These are phyloP conservation scores for Pyrenula massariospora DNA, from an alignment of 495 filamentous ascomycete genomes.

Conservation along the genomic window DNA sequence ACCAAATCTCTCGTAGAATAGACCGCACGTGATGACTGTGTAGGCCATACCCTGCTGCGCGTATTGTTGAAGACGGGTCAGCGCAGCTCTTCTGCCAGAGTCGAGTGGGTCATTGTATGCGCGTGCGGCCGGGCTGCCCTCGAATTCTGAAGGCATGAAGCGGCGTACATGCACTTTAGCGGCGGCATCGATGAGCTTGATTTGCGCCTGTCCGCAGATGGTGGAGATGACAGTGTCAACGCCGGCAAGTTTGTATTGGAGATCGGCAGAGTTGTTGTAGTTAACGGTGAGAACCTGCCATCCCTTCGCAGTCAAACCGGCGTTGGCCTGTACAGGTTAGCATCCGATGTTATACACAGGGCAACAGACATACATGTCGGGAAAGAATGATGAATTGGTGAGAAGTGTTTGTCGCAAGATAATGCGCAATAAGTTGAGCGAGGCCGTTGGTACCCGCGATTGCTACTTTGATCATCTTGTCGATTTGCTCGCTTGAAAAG, in stretches of 20 bases:
- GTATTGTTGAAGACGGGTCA: constrained; percentile 41
- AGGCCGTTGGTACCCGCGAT: constrained; percentile 62
- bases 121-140: constrained; percentile 39
- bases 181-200: constrained; percentile 63
- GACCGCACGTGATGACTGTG: constrained; percentile 58
- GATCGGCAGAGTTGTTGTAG: constrained; percentile 42
- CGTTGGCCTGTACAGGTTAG: constrained; percentile 11
- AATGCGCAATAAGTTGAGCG: constrained; percentile 49
- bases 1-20: constrained; percentile 67
- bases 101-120: constrained; percentile 29
- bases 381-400: constrained; percentile 62
- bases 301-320: constrained; percentile 24
- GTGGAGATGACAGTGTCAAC: constrained; percentile 70
- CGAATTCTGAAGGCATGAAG: constrained; percentile 68
- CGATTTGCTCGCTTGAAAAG: constrained; percentile 1
- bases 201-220: constrained; percentile 49
- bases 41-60: constrained; percentile 41
- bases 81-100: constrained; percentile 44
- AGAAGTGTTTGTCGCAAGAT: constrained; percentile 39
- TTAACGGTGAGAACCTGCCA: constrained; percentile 53
- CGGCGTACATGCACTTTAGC: constrained; percentile 48
- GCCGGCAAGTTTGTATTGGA: constrained; percentile 51
- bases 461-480: constrained; percentile 54
- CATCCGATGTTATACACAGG: background rate
- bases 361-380: constrained; percentile 33